These are phyloP conservation scores for Gleditsia sinensis DNA, from an alignment of 306 rosid species.

Conservation along the genomic window DNA sequence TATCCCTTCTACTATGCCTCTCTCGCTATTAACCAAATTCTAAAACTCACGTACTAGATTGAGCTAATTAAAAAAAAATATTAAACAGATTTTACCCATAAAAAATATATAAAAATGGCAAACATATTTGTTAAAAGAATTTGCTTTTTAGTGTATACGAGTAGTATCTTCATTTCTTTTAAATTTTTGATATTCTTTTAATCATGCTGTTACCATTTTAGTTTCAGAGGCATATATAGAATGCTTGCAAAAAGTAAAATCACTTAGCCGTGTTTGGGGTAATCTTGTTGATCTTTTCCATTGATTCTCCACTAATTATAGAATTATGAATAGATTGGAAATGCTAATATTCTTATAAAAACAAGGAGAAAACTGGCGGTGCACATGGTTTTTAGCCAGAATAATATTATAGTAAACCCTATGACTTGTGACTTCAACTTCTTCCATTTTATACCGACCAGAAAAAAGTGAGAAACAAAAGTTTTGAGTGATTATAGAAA, in stretches of 20 bases:
- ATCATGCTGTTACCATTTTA: neutral
- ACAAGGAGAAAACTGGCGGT: neutral
- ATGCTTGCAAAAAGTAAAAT: neutral
- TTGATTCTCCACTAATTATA: conserved; percentile 16
- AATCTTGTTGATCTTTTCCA: neutral
- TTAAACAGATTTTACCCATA: no score
- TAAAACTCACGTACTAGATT: no score
- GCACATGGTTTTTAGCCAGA: neutral
- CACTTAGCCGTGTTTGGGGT: neutral
- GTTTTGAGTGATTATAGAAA: neutral
- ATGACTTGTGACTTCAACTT: neutral
- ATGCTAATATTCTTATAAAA: neutral
- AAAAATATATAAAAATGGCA: no score
- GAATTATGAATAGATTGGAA: conserved; percentile 13
- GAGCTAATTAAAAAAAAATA: no score
- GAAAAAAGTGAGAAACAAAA: neutral
- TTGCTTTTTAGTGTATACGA: no score
- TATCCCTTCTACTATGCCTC: no score
- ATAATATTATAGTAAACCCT: neutral
- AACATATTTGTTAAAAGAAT: no score
- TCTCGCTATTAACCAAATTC: no score
- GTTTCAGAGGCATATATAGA: neutral
- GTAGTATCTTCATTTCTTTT: no score
- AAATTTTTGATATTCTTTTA: no score
- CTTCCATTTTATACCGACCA: neutral